These are phyloP conservation scores for Orobanche coerulescens DNA, from an alignment of 257 asterid genomes.

Conservation along the genomic window DNA sequence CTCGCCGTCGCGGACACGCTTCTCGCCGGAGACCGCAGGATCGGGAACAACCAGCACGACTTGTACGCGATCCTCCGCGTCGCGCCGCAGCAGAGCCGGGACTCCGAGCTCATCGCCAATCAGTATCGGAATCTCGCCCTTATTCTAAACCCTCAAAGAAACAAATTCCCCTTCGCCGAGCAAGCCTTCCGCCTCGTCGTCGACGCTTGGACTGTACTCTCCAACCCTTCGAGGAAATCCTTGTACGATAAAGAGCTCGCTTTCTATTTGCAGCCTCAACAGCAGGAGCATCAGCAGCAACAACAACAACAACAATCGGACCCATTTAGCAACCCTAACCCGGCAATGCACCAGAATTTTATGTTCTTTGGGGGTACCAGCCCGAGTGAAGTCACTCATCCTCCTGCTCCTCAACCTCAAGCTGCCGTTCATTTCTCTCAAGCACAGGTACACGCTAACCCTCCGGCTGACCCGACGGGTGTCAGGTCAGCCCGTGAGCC, in stretches of 20 bases:
- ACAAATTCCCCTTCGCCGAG: constrained; percentile 63
- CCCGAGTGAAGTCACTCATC: constrained; percentile 25
- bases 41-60: constrained; percentile 62
- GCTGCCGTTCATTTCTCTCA: constrained; percentile 29
- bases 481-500: constrained; percentile 34
- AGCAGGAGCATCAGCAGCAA: constrained; percentile 29
- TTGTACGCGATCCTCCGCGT: constrained; percentile 77
- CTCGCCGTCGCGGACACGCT: constrained; percentile 83
- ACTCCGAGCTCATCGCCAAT: constrained; percentile 48
- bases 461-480: constrained; percentile 27
- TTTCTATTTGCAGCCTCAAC: constrained; percentile 32
- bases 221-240: constrained; percentile 56
- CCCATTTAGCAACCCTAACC: constrained; percentile 29
- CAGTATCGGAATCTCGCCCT: constrained; percentile 64
- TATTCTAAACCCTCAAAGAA: constrained; percentile 60
- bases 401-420: constrained; percentile 26
- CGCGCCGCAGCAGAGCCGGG: constrained; percentile 49
- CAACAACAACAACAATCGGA: constrained; percentile 34
- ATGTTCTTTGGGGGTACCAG: constrained; percentile 38
- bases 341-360: constrained; percentile 45
- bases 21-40: constrained; percentile 66
- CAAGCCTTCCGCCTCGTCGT: constrained; percentile 69
- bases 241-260: constrained; percentile 61
- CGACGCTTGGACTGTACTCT: constrained; percentile 78
- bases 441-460: constrained; percentile 27